Base-by-base conservation (phyloP, 176 grass and related monocot species). In the Puya raimondii region DNA sequence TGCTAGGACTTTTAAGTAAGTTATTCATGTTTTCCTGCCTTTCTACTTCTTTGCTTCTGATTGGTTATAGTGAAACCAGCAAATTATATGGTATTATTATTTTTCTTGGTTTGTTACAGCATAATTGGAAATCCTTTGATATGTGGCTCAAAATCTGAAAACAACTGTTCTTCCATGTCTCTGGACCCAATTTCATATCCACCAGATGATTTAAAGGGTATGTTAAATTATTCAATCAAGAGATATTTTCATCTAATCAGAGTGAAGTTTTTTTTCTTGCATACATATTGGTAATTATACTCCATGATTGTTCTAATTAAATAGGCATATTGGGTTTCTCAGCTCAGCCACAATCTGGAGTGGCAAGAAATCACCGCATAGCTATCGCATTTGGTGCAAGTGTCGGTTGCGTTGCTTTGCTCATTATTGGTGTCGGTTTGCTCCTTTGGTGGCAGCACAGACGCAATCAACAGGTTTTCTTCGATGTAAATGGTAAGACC, bases 381-480 rank as follows among this genome's bases (percentile, higher is more conserved):
- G 89, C 67, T 51, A 53, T 80, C 70, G 22, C 80, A 53, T 83
- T 63, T 47, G 48, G 85, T 68, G 23, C 53, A 10, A 14, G 54
- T 69, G 27, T 47, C 59, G 51, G 65, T 63, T 65, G 12, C n/a
- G 14, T 87, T 72, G 29, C 42, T 68, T 54, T 78, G 17, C 3
- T 85, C 15, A 48, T 71, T 2, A 11, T 66, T 23, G 68, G 22
- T 63, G 50, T 80, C 49, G n/a, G 70, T 53, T 10, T 64, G 48
- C 10, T 86, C 78, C 47, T 78, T 76, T 50, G 51, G 64, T 80
- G 49, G n/a, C 65, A 52, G 20, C 76, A 76, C 49, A 82, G n/a
- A 74, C 76, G 50, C 69, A 97, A 90, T 16, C 76, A 81, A 52
- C 92, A 82, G n/a, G 74, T 92, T 16, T 96, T 96, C 72, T 90